Conservation (phyloP, 768 basidiomycete genomes). For the Boletus eberwhitei region DNA sequence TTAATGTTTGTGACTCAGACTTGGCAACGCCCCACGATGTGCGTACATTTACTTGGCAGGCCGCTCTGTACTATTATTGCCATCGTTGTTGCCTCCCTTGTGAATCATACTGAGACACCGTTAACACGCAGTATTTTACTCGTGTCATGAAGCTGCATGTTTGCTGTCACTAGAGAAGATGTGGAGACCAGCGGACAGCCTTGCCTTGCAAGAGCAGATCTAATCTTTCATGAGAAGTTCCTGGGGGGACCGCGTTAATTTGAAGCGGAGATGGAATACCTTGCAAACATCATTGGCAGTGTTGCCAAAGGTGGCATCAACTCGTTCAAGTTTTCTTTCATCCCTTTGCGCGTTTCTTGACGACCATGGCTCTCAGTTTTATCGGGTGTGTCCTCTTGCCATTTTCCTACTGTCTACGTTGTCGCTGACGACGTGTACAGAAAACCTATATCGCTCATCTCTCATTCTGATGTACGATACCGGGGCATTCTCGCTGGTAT, state of each 20-base stretch:
- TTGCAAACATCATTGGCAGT: slow-evolving; percentile 5
- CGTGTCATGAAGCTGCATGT: not conserved
- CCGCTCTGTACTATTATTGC: slow-evolving; percentile 10
- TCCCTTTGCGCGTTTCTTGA: slow-evolving; percentile 7
- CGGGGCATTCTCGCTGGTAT: slow-evolving; percentile 85
- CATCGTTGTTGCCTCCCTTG: not conserved
- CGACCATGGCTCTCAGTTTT: slow-evolving; percentile 67
- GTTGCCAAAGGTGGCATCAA: slow-evolving; percentile 10
- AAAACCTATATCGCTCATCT: slow-evolving; percentile 87
- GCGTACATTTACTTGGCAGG: slow-evolving; percentile 2
- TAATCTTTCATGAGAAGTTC: not conserved
- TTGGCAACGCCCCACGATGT: not conserved
- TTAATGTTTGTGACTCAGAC: not conserved
- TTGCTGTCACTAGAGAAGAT: not conserved
- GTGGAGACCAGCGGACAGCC: not conserved
- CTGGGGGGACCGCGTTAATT: not conserved
- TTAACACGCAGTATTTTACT: not conserved
- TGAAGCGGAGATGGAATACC: slow-evolving; percentile 31
- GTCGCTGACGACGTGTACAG: slow-evolving; percentile 37
- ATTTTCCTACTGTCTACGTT: not conserved
- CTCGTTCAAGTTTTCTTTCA: slow-evolving; percentile 20
- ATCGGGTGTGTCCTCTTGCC: slow-evolving; percentile 51
- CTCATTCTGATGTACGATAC: slow-evolving; percentile 89
- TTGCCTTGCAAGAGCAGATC: not conserved
- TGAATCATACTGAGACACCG: not conserved